These are phyloP conservation scores for Starmerella apicola DNA, from an alignment of 805 yeast species.

Conservation along the genomic window DNA sequence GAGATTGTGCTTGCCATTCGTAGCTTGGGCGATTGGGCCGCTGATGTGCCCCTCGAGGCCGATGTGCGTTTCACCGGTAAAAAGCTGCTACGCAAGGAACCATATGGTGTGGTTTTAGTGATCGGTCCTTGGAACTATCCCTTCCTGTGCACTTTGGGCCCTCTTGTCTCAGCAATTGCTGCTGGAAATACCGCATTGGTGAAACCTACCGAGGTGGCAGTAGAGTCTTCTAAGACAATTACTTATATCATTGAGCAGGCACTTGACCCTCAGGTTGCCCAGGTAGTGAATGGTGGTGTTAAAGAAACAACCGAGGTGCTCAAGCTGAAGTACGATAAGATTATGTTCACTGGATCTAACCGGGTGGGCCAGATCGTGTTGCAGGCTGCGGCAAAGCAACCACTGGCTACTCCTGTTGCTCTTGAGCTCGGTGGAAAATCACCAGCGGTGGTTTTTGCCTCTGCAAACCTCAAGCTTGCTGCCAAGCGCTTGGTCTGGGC, in stretches of 20 bases:
- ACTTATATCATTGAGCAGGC: constrained; percentile 42
- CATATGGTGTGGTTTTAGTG: constrained; percentile 55
- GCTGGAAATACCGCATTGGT: constrained; percentile 71
- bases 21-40: constrained; percentile 48
- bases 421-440: constrained; percentile 90
- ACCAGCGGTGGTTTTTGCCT: constrained; percentile 58
- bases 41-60: constrained; percentile 32
- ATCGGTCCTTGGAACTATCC: constrained; percentile 81
- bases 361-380: constrained; percentile 68
- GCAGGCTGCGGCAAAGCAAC: constrained; percentile 63
- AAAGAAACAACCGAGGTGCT: constrained; percentile 49
- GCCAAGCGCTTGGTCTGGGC: constrained; percentile 68
- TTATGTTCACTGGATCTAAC: constrained; percentile 74
- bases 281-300: constrained; percentile 61
- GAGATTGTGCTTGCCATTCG: constrained; percentile 52
- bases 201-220: constrained; percentile 66
- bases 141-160: constrained; percentile 44
- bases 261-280: constrained; percentile 44
- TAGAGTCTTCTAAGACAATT: constrained; percentile 45
- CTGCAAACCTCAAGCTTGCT: constrained; percentile 31
- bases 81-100: constrained; percentile 22
- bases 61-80: constrained; percentile 20
- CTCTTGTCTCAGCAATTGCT: constrained; percentile 69
- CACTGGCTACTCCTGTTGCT: constrained; percentile 53
- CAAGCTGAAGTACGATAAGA: constrained; percentile 60